Conservation (phyloP, 2,329 filamentous ascomycete species). For the Ophiostoma ulmi region DNA sequence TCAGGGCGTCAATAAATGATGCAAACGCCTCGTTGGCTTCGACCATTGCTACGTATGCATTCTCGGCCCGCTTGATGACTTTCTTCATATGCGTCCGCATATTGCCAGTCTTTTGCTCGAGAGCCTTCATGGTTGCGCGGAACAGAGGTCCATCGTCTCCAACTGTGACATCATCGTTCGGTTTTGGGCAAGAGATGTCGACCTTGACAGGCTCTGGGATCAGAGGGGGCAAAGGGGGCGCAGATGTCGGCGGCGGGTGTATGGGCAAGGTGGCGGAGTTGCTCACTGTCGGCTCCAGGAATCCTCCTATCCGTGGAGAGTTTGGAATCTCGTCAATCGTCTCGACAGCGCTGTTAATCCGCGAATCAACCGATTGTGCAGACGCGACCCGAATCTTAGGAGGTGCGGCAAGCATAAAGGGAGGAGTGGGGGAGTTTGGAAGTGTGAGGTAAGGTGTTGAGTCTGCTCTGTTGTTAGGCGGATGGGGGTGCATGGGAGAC, state of each 20-base stretch:
- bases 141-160: conserved; percentile 93
- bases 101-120: conserved; percentile 93
- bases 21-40: conserved; percentile 81
- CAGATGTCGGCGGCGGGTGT: conserved; percentile 21
- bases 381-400: conserved; percentile 80
- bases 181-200: conserved; percentile 79
- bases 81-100: conserved; percentile 96
- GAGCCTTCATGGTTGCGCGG: conserved; percentile 88
- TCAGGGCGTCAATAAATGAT: conserved; percentile 77
- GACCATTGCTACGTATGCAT: conserved; percentile 71
- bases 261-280: conserved; percentile 28
- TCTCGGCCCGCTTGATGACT: conserved; percentile 88
- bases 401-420: conserved; percentile 67
- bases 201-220: conserved; percentile 63
- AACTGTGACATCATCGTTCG: conserved; percentile 76
- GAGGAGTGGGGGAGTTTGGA: conserved; percentile 57
- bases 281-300: conserved; percentile 24
- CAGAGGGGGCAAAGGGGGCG: conserved; percentile 21
- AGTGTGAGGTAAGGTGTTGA: conserved; percentile 46
- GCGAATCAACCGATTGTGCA: conserved; percentile 76
- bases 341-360: conserved; percentile 72
- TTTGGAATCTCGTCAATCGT: conserved; percentile 53
- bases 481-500: background rate
- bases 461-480: conserved; percentile 35
- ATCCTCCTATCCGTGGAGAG: conserved; percentile 42